Percentiles rank a stretch among this genome's conserved stretches.
These are phyloP conservation scores for Penicillium dipodomyicola DNA, from an alignment of 495 filamentous ascomycete genomes.

Conservation along the genomic window DNA sequence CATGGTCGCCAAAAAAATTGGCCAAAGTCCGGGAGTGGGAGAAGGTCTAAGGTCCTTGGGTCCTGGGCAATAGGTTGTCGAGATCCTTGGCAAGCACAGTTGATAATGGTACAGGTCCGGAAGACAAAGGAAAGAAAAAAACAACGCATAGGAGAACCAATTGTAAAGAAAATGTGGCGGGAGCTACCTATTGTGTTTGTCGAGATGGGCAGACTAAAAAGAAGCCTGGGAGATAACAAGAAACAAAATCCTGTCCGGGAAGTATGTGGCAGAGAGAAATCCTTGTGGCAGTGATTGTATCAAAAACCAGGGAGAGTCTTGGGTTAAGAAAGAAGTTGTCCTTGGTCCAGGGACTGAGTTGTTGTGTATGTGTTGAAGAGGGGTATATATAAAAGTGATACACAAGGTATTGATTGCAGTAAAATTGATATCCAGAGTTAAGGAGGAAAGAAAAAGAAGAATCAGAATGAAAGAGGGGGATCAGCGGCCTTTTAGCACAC, in stretches of 20 bases:
- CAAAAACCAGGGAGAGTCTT: conserved; percentile 25
- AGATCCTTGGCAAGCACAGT: conserved; percentile 17
- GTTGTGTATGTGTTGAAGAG: conserved; percentile 15
- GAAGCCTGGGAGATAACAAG: conserved; percentile 36
- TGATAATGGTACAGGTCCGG: conserved; percentile 27
- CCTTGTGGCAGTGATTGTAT: conserved; percentile 24
- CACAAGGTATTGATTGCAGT: conserved; percentile 3
- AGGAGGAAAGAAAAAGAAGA: conserved; percentile 24
- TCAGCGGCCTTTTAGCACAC: conserved; percentile 31
- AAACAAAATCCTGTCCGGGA: conserved; percentile 44
- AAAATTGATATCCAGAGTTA: conserved; percentile 26
- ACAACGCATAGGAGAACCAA: conserved; percentile 25
- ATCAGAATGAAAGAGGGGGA: conserved; percentile 21
- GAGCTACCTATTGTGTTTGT: conserved; percentile 48
- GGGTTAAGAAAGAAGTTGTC: conserved; percentile 21
- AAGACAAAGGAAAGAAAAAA: conserved; percentile 21
- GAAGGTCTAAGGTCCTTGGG: conserved; percentile 20
- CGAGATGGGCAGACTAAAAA: conserved; percentile 31
- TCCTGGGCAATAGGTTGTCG: conserved; percentile 19
- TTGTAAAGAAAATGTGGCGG: conserved; percentile 37
- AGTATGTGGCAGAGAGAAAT: conserved; percentile 25
- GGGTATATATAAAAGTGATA: conserved; percentile 6
- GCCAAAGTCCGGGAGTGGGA: conserved; percentile 6
- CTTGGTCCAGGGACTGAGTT: conserved; percentile 33
- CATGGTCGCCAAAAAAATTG: conserved; percentile 28